These are phyloP conservation scores for Leucosporidium scottii DNA, from an alignment of 768 basidiomycete species.

Conservation along the genomic window DNA sequence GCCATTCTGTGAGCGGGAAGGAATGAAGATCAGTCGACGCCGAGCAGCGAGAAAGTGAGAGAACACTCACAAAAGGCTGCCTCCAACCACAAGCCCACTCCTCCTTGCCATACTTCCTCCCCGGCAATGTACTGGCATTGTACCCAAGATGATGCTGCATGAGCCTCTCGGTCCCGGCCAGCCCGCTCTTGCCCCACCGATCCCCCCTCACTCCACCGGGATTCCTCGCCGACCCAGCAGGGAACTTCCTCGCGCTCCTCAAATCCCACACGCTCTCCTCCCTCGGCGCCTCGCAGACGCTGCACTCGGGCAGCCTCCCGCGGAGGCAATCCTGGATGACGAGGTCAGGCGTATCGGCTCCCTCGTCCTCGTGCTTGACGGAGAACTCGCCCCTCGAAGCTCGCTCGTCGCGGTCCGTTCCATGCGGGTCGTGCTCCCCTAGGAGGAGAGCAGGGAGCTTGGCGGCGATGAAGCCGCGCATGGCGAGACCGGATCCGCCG, in stretches of 20 bases:
- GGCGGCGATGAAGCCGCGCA: slow-evolving; percentile 12
- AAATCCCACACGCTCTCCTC: too few relatives aligned
- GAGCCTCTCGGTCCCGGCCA: slow-evolving; percentile 15
- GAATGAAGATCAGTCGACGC: background rate
- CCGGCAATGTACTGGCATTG: slow-evolving; percentile 20
- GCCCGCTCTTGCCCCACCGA: slow-evolving; percentile 19
- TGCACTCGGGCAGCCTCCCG: slow-evolving; percentile 8
- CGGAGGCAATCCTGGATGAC: slow-evolving; percentile 26
- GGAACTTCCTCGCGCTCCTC: background rate
- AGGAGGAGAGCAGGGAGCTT: slow-evolving; percentile 11
- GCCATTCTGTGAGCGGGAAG: slow-evolving; percentile 3
- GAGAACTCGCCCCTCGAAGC: slow-evolving; percentile 6
- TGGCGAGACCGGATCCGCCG: slow-evolving; percentile 17
- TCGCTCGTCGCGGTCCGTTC: slow-evolving; percentile 6
- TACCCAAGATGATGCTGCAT: slow-evolving; percentile 18
- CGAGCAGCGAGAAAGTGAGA: background rate
- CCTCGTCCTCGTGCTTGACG: slow-evolving; percentile 6
- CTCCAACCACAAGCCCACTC: slow-evolving; percentile 26
- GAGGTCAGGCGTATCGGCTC: slow-evolving; percentile 23
- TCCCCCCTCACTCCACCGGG: background rate
- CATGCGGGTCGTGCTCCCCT: slow-evolving; percentile 6
- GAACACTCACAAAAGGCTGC: slow-evolving; percentile 20
- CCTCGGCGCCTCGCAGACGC: slow-evolving; percentile 3
- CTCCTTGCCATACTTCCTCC: slow-evolving; percentile 20
- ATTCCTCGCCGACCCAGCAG: background rate